Evolutionary conservation across 208 protist genomes (phyloP), one percentile per base, ranked within the genome.

Genomic region (Vickermania spadyakhi): DNA sequence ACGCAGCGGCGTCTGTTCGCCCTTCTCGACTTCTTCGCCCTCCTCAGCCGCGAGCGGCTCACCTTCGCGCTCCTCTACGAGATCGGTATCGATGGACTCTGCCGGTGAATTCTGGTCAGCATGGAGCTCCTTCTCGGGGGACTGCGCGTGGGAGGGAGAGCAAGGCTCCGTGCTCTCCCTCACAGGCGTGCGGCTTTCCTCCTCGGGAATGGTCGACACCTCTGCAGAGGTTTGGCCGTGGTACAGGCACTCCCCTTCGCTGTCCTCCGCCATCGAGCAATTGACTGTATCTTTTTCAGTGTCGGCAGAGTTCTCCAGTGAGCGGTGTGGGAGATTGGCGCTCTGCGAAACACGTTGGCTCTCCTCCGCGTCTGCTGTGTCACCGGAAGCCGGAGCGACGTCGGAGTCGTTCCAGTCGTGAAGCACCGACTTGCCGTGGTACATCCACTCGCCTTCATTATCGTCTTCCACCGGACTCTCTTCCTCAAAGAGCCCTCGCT

Each of bases 21-120:
- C 18, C 36, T 45, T 45, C 36, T 7, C 7, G 11, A n/a, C 18
- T 18, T 45, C 36, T 45, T 45, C 11, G 11, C 18, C 36, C 36
- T 45, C 36, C 18, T 45, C 36, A n/a, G n/a, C n/a, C n/a, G 7
- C 51, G 7, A 18, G 23, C 5, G 54, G 14, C 28, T 45, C 26
- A 41, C n/a, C 54, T n/a, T 61, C 63, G 1, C 41, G 31, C 5
- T 68, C 50, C n/a, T 73, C 67, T 52, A 68, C 67, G 4, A 68
- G 61, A 22, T 61, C 64, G 22, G 52, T 28, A 22, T 64, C 50
- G 22, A 54, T 55, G 1, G 2, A 1, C 2, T 0, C 29, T 27
- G 30, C 28, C 14, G n/a, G 31, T 1, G 62, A 25, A 22, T 5
- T 13, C 1, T 36, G 26, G 2, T 58, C 56, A 22, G 70, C 64